phyloP scores from a whole-genome alignment of 2,329 filamentous ascomycete genomes.

The Lanzia echinophila region DNA sequence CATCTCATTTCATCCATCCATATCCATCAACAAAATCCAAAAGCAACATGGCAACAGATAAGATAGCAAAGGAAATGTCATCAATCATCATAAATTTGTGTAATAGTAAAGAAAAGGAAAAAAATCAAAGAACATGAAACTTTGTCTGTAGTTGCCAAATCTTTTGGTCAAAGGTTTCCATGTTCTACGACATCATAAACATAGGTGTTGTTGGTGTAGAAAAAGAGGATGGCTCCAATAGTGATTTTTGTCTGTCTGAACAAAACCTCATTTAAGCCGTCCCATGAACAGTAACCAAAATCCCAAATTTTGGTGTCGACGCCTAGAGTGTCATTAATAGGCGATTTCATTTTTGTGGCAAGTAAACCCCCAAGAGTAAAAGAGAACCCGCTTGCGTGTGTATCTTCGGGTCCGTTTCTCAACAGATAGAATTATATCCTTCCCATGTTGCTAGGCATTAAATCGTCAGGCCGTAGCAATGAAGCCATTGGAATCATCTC shows the following conservation, averaged over 20 bases:
- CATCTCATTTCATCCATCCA: not conserved
- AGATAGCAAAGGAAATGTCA: conserved; percentile 1
- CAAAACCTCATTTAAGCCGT: conserved; percentile 10
- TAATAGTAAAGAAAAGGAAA: not conserved
- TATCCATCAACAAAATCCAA: not conserved
- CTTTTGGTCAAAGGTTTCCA: conserved; percentile 3
- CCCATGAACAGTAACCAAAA: conserved; percentile 6
- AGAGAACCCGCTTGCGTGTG: conserved; percentile 19
- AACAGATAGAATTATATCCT: conserved; percentile 17
- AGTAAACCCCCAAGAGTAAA: conserved; percentile 6
- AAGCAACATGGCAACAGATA: not conserved
- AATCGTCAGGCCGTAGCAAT: conserved; percentile 20
- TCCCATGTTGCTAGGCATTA: conserved; percentile 19
- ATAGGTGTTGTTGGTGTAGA: not conserved
- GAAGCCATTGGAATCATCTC: conserved; percentile 15
- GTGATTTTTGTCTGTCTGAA: conserved; percentile 8
- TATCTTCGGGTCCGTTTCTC: conserved; percentile 27
- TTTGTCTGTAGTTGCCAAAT: not conserved
- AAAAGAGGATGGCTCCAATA: not conserved
- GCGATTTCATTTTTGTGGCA: conserved; percentile 16
- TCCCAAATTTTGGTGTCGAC: conserved; percentile 11
- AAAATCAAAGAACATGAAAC: conserved; percentile 1
- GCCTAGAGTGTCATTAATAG: conserved; percentile 29
- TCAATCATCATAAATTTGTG: conserved; percentile 9
- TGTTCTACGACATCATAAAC: conserved; percentile 7